Base-by-base conservation (phyloP, 805 yeast genomes). In the Ogataea haglerorum region DNA sequence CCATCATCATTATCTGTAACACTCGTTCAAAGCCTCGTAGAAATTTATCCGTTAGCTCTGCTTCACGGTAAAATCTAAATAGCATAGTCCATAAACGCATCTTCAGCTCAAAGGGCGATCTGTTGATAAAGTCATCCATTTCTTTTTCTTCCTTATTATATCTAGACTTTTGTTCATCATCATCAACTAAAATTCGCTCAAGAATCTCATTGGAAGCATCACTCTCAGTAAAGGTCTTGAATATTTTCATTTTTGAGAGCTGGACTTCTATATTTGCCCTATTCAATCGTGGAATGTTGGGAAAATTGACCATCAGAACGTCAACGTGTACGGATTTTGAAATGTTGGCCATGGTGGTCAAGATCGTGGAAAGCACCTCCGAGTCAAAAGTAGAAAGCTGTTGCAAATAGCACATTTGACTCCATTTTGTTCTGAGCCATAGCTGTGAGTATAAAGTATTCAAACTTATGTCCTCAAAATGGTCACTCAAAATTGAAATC, bases 71-170 rank as follows among this genome's bases (percentile, higher is more conserved):
- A 40, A 73, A 72, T 47, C 73, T 76, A 34, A 87, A 70, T 13
- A 90, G 64, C 17, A 83, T 70, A 23, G 76, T 77, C 95, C 97
- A 90, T 2, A 93, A 62, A 39, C 81, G 80, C 27, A 89, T 63
- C 41, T 76, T 76, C 56, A 88, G 72, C 16, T 77, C 82, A 16
- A 83, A 65, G 0, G 93, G 77, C 0, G 95, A 78, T 10, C 66
- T 68, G 3, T 68, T 62, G 12, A 93, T 66, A 54, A 91, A 87
- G 10, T 66, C 60, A 16, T 71, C 67, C 58, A 88, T 80, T 6
- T 89, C 79, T 12, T 54, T 48, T 25, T 73, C 68, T 25, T 70
- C 74, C 1, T 54, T 41, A 10, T 63, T 30, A n/a, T 56, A 3
- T 74, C 47, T 17, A 1, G 50, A 42, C 5, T 65, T 57, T 15